A percentile compares a stretch with the other conserved stretches of the same genome.
Conservation (phyloP, 176 grass and related monocot genomes). For the Neostapfia colusana region DNA sequence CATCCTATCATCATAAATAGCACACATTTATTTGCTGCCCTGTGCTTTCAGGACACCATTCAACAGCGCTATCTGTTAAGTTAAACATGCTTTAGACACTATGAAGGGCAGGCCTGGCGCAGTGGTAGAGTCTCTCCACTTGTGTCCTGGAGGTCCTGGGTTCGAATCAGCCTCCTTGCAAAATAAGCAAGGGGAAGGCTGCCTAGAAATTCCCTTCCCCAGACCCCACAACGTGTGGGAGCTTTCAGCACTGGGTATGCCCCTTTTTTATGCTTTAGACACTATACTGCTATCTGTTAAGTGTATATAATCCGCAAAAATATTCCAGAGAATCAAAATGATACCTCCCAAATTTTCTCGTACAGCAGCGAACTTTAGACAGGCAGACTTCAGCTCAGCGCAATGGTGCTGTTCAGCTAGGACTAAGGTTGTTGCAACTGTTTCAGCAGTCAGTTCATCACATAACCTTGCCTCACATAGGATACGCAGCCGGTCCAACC, state of each 20-base stretch:
- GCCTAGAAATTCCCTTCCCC: too few relatives aligned
- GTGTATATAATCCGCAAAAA: not conserved
- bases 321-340: constrained; percentile 30
- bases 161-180: too few relatives aligned
- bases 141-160: too few relatives aligned
- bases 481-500: constrained; percentile 65
- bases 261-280: too few relatives aligned
- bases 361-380: constrained; percentile 67
- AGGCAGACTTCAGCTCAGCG: constrained; percentile 66
- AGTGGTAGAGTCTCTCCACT: too few relatives aligned
- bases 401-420: constrained; percentile 87
- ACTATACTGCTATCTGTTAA: not conserved
- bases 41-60: constrained; percentile 1
- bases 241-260: too few relatives aligned
- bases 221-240: too few relatives aligned
- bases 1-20: constrained; percentile 11
- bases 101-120: too few relatives aligned
- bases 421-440: constrained; percentile 81
- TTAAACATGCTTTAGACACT: not conserved
- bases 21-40: not conserved
- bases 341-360: constrained; percentile 71
- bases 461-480: constrained; percentile 77
- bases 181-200: too few relatives aligned
- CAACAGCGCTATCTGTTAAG: not conserved
- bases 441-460: constrained; percentile 72